Base-by-base conservation (phyloP, 2,329 filamentous ascomycete species). In the Clarireedia sp. region DNA sequence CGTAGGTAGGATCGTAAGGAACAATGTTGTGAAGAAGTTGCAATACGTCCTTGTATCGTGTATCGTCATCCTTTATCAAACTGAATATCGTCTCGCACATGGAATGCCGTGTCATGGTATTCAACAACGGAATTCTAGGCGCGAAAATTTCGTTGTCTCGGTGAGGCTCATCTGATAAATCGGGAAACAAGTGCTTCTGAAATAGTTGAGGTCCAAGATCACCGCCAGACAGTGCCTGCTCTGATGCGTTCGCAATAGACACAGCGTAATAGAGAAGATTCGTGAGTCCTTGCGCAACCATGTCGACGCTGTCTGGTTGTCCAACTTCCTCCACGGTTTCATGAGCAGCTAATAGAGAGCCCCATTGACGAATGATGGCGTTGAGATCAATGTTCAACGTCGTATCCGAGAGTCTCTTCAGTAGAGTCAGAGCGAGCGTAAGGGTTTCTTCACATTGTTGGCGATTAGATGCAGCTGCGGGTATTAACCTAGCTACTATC, bases 141-240 rank as follows among this genome's bases (percentile, higher is more conserved):
- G 65, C 60, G 12, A 72, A 64, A 6, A 62, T 53, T 12, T 63
- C 57, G 10, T 65, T 62, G 2, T 53, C 52, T 37, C 59, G 55
- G 3, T 67, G 64, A 4, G 64, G 57, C 7, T 69, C 64, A 1
- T 73, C 74, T 17, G 75, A 74, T 1, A 64, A 51, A 6, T 59
- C 59, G 0, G 87, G 86, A 61, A 89, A 89, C 0, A 90, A 72
- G 63, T 86, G 84, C 54, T 73, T 78, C 65, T 76, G 79, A 62
- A 90, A 81, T 1, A 90, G 67, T 3, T 71, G 70, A 51, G 74
- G 72, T 9, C 76, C 73, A 47, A 80, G 67, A n/a, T 68, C 64
- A 48, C 73, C 61, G 59, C 63, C 64, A 12, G 60, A 56, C 14
- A 67, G 26, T 21, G 55, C 45, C 51, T 65, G 60, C 40, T 64